A percentile compares a stretch with the other conserved stretches of the same genome.
These are phyloP conservation scores for Trypanosoma rangeli DNA, from an alignment of 208 protist genomes.

Conservation along the genomic window DNA sequence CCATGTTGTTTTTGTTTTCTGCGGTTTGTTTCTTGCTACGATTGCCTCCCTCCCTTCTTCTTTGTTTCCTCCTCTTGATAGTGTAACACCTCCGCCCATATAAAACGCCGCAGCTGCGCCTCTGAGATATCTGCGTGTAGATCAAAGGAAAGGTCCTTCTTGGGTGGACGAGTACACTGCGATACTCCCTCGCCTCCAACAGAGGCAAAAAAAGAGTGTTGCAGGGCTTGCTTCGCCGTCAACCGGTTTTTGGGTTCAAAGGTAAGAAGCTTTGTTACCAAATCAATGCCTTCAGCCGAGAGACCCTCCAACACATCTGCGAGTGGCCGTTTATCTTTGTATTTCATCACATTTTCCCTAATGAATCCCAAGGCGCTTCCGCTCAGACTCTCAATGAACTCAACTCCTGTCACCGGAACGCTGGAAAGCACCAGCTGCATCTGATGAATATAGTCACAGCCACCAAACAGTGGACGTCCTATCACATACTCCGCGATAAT, in stretches of 20 bases:
- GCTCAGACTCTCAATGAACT: constrained; percentile 60
- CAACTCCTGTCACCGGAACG: constrained; percentile 61
- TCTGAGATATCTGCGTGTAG: constrained; percentile 88
- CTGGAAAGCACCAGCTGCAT: constrained; percentile 86
- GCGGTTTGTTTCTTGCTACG: not conserved
- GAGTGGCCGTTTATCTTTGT: constrained; percentile 59
- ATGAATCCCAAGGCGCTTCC: constrained; percentile 50
- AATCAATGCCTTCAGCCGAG: constrained; percentile 78
- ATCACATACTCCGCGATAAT: constrained; percentile 98
- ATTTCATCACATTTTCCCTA: constrained; percentile 75
- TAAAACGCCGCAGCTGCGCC: constrained; percentile 70
- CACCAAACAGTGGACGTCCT: constrained; percentile 78
- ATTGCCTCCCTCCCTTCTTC: not conserved
- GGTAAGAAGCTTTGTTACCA: constrained; percentile 89
- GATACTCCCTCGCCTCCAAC: constrained; percentile 49
- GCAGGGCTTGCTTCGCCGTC: constrained; percentile 81
- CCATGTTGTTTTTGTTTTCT: not conserved
- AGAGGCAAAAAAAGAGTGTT: constrained; percentile 83
- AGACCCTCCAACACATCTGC: constrained; percentile 43
- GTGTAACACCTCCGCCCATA: constrained; percentile 76
- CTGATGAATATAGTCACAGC: constrained; percentile 89
- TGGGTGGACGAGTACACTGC: constrained; percentile 37
- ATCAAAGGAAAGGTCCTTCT: constrained; percentile 75
- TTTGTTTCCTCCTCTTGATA: constrained; percentile 38
- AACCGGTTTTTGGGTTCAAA: constrained; percentile 90